Conservation (phyloP, 2,329 filamentous ascomycete genomes). For the Arthroderma sp. region DNA sequence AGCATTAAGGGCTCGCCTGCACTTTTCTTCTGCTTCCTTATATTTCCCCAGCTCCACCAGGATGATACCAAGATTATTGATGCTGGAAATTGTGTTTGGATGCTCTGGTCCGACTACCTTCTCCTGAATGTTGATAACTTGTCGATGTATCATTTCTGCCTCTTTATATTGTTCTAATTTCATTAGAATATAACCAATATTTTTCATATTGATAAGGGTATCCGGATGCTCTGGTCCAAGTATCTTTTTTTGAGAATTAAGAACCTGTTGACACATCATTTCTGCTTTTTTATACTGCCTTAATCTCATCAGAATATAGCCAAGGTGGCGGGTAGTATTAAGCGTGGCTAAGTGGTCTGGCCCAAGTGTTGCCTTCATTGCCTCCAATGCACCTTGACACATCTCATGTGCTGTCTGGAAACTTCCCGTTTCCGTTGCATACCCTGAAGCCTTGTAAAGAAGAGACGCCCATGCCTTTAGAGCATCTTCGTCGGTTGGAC, state of each 20-base stretch:
- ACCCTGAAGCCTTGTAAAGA: slow-evolving; percentile 5
- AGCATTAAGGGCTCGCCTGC: slow-evolving; percentile 1
- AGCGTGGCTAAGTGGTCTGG: slow-evolving; percentile 11
- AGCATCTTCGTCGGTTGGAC: slow-evolving; percentile 11
- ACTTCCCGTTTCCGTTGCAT: neutral
- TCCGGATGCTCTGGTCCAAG: neutral
- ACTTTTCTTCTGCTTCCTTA: slow-evolving; percentile 7
- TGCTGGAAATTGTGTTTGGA: slow-evolving; percentile 11
- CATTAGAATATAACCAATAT: neutral
- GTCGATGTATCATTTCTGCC: neutral
- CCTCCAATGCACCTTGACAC: slow-evolving; percentile 1
- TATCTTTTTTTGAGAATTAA: slow-evolving; percentile 1
- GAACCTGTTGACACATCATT: neutral
- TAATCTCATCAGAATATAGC: slow-evolving; percentile 6
- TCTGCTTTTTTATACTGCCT: slow-evolving; percentile 10
- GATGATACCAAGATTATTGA: slow-evolving; percentile 11
- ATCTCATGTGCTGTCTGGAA: neutral
- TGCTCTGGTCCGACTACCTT: slow-evolving; percentile 9
- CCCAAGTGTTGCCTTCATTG: slow-evolving; percentile 6
- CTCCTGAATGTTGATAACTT: slow-evolving; percentile 3
- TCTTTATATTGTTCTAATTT: neutral
- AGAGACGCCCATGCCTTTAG: slow-evolving; percentile 9
- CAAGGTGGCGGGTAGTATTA: slow-evolving; percentile 10
- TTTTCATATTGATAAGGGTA: neutral
- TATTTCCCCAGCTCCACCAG: slow-evolving; percentile 9